A percentile compares a stretch with the other conserved stretches of the same genome.
phyloP scores from a whole-genome alignment of 495 filamentous ascomycete species.

The Annulohypoxylon nitens region DNA sequence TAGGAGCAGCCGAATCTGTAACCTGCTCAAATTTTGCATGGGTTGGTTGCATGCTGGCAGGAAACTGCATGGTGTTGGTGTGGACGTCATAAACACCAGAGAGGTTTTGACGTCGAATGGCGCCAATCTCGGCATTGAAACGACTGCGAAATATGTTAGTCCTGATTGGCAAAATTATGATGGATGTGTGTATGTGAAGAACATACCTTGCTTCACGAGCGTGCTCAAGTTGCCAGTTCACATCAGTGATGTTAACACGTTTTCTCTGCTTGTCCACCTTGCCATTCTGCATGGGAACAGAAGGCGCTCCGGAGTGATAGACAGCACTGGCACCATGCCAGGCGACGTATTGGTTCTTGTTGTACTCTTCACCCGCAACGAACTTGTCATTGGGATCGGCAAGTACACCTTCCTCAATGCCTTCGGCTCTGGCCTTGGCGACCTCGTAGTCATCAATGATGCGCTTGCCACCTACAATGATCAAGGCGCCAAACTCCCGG shows the following conservation, averaged over 20 bases:
- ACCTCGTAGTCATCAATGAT: conserved; percentile 93
- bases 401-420: conserved; percentile 88
- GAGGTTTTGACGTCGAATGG: conserved; percentile 73
- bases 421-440: conserved; percentile 78
- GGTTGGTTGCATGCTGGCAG: conserved; percentile 89
- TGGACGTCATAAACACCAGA: conserved; percentile 91
- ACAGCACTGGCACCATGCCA: conserved; percentile 97
- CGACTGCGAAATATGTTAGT: conserved; percentile 64
- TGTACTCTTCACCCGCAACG: conserved; percentile 81
- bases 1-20: conserved; percentile 49
- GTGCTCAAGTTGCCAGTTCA: conserved; percentile 98
- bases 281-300: conserved; percentile 79
- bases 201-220: conserved; percentile 87
- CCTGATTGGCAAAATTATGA: background rate
- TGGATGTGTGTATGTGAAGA: background rate
- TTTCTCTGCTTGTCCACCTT: conserved; percentile 82
- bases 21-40: conserved; percentile 84
- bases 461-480: conserved; percentile 89
- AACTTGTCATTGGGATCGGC: conserved; percentile 88
- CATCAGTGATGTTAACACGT: conserved; percentile 87
- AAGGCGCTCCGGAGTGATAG: conserved; percentile 86
- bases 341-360: conserved; percentile 95
- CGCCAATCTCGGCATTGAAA: conserved; percentile 80
- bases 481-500: conserved; percentile 93
- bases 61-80: conserved; percentile 90